Evolutionary conservation across 495 filamentous ascomycete species (phyloP), one percentile per base, ranked within the genome.

Genomic region (Talaromyces wortmannii): DNA sequence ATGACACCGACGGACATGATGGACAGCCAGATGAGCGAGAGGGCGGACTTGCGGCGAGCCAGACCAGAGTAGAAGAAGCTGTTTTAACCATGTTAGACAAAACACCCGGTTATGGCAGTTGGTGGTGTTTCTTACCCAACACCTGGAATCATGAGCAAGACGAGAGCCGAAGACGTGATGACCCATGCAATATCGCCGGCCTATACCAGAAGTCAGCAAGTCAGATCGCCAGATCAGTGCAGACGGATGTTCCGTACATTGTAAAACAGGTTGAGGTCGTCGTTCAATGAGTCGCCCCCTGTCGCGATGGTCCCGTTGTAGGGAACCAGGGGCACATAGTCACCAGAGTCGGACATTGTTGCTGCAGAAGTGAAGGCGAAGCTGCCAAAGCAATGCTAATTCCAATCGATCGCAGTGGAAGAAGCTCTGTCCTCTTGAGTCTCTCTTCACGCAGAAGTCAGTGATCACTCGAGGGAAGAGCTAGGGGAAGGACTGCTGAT

Each of bases 11-110:
- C 84, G n/a, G 91, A 85, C 87, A 97, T 96, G 67, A 97, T 78
- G n/a, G 91, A 91, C 16, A 97, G 84, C 91, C 91, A 97, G 70
- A 98, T 91, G 60, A 97, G 77, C 7, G 91, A 90, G 53, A 98
- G 81, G 12, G 94, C 94, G 0, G 91, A 96, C 78, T 97, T 98
- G 65, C 94, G 82, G 56, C 94, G 87, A n/a, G 94, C 94, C 36
- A 97, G 87, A 56, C 94, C 94, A 10, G 91, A 97, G 78, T 98
- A 98, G 80, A 98, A 97, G 83, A 98, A 97, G 47, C 91, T 77
- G 32, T 17, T 23, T 4, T 23, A n/a, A 50, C 13, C 18, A 23
- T 47, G 32, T 54, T 48, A 45, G 13, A 48, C 16, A 18, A 47
- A 23, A 4, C 4, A 23, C 23, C 2, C 43, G 15, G 16, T 42